A percentile compares a stretch with the other conserved stretches of the same genome.
Conservation (phyloP, 345 rosid genomes). For the Luvunga scandens region DNA sequence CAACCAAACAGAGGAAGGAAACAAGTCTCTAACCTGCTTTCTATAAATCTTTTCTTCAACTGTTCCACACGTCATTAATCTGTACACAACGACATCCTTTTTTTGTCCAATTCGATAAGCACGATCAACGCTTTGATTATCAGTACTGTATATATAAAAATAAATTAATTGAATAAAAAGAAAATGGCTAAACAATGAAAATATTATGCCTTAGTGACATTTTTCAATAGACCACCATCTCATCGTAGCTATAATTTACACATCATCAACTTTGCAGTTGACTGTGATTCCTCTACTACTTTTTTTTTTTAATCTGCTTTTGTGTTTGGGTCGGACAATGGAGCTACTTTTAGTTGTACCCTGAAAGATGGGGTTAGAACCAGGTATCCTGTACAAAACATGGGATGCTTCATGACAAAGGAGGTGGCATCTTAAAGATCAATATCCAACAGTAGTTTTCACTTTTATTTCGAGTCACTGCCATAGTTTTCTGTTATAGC, state of each 20-base stretch:
- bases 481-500: not conserved
- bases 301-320: not conserved
- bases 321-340: not conserved
- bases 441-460: not conserved
- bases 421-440: not conserved
- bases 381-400: not conserved
- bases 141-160: conserved; percentile 56
- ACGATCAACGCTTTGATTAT: conserved; percentile 97
- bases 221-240: conserved; percentile 1
- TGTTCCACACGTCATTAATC: conserved; percentile 96
- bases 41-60: conserved; percentile 98
- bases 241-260: not conserved
- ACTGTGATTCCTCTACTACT: not conserved
- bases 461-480: not conserved
- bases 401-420: not conserved
- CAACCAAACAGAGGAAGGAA: not conserved
- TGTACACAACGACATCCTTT: conserved; percentile 88
- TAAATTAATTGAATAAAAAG: conserved; percentile 2
- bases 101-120: conserved; percentile 97
- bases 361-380: not conserved
- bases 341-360: not conserved
- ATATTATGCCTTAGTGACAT: not conserved
- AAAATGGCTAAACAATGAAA: not conserved
- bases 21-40: conserved; percentile 62
- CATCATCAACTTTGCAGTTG: not conserved